Evolutionary conservation across 225 moss, liverwort and hornwort genomes (phyloP).

Genomic region (Anthoceros angustus): DNA sequence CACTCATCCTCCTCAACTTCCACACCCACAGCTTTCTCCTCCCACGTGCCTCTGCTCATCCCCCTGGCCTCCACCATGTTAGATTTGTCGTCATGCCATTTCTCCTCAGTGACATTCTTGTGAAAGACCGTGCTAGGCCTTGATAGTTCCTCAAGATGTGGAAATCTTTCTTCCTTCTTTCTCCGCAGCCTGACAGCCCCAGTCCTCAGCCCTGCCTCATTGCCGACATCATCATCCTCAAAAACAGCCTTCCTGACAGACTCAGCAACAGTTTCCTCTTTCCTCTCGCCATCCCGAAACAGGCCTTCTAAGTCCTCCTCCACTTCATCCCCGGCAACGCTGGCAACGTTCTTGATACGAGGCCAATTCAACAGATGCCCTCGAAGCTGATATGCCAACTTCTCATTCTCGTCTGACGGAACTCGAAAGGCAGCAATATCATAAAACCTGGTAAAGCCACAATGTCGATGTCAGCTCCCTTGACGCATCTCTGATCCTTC

Average conservation of each 20-base stretch:
- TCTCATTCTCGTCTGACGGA: conserved; percentile 36
- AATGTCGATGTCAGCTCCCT: conserved; percentile 52
- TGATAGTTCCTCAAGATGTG: conserved; percentile 20
- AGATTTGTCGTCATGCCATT: neutral
- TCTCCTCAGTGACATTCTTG: conserved; percentile 7
- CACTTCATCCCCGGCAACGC: conserved; percentile 59
- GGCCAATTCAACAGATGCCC: conserved; percentile 80
- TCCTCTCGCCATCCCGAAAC: conserved; percentile 19
- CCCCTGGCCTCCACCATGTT: conserved; percentile 6
- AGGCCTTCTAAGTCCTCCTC: conserved; percentile 43
- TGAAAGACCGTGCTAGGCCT: conserved; percentile 15
- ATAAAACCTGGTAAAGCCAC: conserved; percentile 52
- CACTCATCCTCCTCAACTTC: conserved; percentile 11
- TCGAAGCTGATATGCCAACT: conserved; percentile 29
- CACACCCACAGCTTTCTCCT: conserved; percentile 24
- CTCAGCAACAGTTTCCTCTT: conserved; percentile 6
- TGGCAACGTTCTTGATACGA: conserved; percentile 57
- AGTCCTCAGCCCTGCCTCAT: too few species aligned
- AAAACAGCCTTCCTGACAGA: conserved; percentile 41
- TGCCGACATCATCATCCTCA: conserved; percentile 1
- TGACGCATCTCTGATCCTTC: conserved; percentile 39
- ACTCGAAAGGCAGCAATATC: conserved; percentile 46
- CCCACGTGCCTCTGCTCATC: conserved; percentile 21
- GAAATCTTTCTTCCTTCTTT: conserved; percentile 15
- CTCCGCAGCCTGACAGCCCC: neutral